These are phyloP conservation scores for Saxophila tyrrhenica DNA, from an alignment of 495 filamentous ascomycete genomes.

Conservation along the genomic window DNA sequence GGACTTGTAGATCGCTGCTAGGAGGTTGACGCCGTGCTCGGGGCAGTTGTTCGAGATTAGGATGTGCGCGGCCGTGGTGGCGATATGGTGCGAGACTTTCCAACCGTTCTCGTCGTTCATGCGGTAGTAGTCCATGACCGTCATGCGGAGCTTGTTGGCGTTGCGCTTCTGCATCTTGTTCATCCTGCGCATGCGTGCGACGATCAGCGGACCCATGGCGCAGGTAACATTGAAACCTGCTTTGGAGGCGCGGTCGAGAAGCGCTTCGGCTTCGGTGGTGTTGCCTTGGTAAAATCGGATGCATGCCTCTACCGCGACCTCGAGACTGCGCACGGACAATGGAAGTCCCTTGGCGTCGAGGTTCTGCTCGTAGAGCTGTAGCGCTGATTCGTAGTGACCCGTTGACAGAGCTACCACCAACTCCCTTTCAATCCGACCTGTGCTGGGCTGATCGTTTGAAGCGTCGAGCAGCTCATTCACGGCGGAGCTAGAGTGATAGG, in stretches of 20 bases:
- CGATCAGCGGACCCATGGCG: conserved; percentile 15
- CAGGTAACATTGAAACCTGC: conserved; percentile 20
- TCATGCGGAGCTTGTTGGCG: conserved; percentile 2
- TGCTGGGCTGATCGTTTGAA: neutral
- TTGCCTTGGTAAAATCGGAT: conserved; percentile 9
- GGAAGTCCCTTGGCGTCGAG: conserved; percentile 13
- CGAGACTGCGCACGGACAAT: conserved; percentile 5
- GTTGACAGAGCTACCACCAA: conserved; percentile 14
- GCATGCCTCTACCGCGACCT: conserved; percentile 17
- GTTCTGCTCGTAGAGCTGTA: conserved; percentile 7
- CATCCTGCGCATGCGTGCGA: neutral
- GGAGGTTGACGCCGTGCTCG: conserved; percentile 8
- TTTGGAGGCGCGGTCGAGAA: conserved; percentile 6
- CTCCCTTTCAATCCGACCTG: conserved; percentile 1
- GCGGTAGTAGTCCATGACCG: conserved; percentile 18
- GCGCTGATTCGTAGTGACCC: neutral
- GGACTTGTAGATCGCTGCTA: conserved; percentile 11
- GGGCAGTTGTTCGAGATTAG: conserved; percentile 6
- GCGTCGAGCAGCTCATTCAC: neutral
- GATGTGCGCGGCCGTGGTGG: conserved; percentile 14
- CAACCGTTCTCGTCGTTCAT: conserved; percentile 12
- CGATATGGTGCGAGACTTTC: conserved; percentile 12
- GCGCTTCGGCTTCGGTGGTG: neutral
- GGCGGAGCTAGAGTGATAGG: neutral
- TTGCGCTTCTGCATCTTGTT: neutral